Conservation (phyloP, 768 basidiomycete genomes). For the Tricholoma flavovirens region DNA sequence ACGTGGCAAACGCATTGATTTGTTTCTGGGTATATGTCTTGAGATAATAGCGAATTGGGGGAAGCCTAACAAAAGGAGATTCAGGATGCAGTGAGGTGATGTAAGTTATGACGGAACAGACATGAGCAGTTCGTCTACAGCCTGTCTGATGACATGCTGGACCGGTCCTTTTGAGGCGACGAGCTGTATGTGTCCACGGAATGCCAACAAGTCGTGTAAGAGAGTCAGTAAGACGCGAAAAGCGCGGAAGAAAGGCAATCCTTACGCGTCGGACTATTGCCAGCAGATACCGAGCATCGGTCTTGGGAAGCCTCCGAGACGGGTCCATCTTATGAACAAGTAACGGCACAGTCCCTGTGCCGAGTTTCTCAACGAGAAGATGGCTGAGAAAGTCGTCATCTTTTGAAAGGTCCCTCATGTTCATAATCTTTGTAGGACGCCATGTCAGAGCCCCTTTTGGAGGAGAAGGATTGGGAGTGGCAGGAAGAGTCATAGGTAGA, state of each 20-base stretch:
- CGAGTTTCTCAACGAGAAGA: slow-evolving; percentile 84
- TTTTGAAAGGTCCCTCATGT: slow-evolving; percentile 82
- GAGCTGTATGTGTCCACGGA: slow-evolving; percentile 36
- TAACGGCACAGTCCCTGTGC: slow-evolving; percentile 73
- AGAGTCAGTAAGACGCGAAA: slow-evolving; percentile 17
- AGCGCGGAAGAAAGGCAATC: slow-evolving; percentile 18
- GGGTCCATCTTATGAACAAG: slow-evolving; percentile 90
- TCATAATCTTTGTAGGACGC: slow-evolving; percentile 87
- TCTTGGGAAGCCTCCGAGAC: slow-evolving; percentile 70
- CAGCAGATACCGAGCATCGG: slow-evolving; percentile 62
- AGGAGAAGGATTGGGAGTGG: slow-evolving; percentile 17
- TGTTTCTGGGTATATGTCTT: slow-evolving; percentile 74
- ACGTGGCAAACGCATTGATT: slow-evolving; percentile 91
- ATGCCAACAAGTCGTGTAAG: slow-evolving; percentile 19
- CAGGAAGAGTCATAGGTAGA: slow-evolving; percentile 25
- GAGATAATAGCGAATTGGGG: slow-evolving; percentile 73
- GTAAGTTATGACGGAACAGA: slow-evolving; percentile 25
- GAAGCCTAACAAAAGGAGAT: slow-evolving; percentile 43
- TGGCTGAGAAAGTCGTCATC: slow-evolving; percentile 91
- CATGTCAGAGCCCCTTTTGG: slow-evolving; percentile 41
- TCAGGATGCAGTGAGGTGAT: slow-evolving; percentile 19
- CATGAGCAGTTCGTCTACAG: slow-evolving; percentile 76
- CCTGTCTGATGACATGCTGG: slow-evolving; percentile 56
- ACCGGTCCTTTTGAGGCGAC: slow-evolving; percentile 51
- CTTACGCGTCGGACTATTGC: slow-evolving; percentile 71